Conservation (phyloP, 2,329 filamentous ascomycete species). For the Phaeosphaeria sp. region DNA sequence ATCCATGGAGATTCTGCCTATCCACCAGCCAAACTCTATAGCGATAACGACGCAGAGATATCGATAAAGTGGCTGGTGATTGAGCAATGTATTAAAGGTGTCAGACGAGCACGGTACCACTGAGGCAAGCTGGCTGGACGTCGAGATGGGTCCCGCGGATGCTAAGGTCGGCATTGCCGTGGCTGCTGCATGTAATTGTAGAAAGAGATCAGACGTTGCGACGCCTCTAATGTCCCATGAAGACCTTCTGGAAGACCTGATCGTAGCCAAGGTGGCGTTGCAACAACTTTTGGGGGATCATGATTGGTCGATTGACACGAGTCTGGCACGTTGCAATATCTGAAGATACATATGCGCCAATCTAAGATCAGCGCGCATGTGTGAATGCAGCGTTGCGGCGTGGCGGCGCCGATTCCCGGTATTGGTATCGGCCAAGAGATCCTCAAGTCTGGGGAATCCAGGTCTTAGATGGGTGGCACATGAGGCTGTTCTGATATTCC, state of each 20-base stretch:
- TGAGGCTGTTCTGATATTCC: constrained; percentile 7
- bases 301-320: not conserved
- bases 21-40: not conserved
- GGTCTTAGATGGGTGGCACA: not conserved
- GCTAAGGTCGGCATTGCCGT: not conserved
- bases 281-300: not conserved
- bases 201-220: not conserved
- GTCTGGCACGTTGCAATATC: constrained; percentile 1
- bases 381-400: constrained; percentile 8
- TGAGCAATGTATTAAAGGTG: not conserved
- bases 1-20: not conserved
- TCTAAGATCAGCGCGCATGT: constrained; percentile 1
- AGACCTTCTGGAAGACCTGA: not conserved
- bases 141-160: not conserved
- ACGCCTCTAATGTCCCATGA: not conserved
- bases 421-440: constrained; percentile 8
- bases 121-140: not conserved
- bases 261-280: not conserved
- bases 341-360: constrained; percentile 2
- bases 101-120: not conserved
- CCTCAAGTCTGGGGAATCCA: constrained; percentile 1
- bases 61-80: not conserved
- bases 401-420: constrained; percentile 6
- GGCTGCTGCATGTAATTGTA: not conserved
- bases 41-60: not conserved